A percentile compares a stretch with the other conserved stretches of the same genome.
These are phyloP conservation scores for Rosa chinensis DNA, from an alignment of 306 rosid species.

Conservation along the genomic window DNA sequence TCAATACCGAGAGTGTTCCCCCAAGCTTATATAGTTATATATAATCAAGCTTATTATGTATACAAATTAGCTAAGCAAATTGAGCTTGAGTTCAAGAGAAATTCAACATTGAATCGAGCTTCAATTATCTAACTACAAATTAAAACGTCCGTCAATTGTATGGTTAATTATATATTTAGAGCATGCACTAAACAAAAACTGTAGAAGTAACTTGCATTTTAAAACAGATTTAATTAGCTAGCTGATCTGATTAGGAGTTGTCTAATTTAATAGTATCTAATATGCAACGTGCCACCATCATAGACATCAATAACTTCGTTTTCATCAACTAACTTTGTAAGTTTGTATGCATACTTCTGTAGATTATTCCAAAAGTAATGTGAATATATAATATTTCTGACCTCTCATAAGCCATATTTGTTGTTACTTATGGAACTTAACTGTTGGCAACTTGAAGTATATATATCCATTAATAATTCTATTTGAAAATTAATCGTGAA, in stretches of 20 bases:
- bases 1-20: too few relatives aligned
- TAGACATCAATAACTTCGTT: background rate
- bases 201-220: too few relatives aligned
- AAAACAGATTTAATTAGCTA: too few relatives aligned
- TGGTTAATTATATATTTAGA: too few relatives aligned
- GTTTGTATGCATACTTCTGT: background rate
- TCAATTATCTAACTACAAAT: too few relatives aligned
- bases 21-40: too few relatives aligned
- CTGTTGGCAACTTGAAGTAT: background rate
- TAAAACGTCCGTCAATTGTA: too few relatives aligned
- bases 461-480: background rate
- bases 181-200: too few relatives aligned
- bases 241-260: background rate
- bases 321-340: background rate
- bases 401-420: background rate
- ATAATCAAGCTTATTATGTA: too few relatives aligned
- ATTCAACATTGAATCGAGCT: too few relatives aligned
- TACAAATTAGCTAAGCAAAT: background rate
- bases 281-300: constrained; percentile 19
- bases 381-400: background rate
- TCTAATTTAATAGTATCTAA: background rate
- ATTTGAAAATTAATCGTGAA: background rate
- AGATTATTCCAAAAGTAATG: background rate
- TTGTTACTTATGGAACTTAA: background rate
- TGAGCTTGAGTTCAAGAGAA: too few relatives aligned